These are phyloP conservation scores for Cicer arietinum DNA, from an alignment of 306 rosid genomes.

Conservation along the genomic window DNA sequence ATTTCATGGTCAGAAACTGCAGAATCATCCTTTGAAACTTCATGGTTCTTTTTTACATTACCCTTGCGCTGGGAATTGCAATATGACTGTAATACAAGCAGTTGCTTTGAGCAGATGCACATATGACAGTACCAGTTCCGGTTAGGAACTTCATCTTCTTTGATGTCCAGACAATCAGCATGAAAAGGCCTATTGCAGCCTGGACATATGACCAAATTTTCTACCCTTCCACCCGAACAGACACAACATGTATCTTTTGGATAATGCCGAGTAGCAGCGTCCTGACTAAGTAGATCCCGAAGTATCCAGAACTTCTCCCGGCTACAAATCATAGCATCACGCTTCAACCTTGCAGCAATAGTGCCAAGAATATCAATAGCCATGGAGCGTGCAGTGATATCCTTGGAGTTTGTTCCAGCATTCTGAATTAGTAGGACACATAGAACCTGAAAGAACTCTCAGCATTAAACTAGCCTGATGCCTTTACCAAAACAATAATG, in stretches of 20 bases:
- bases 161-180: constrained; percentile 80
- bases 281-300: constrained; percentile 63
- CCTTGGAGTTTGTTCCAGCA: constrained; percentile 93
- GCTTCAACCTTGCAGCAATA: constrained; percentile 99
- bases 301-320: constrained; percentile 81
- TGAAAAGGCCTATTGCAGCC: constrained; percentile 89
- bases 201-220: constrained; percentile 61
- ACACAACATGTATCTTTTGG: constrained; percentile 74
- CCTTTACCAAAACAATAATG: constrained; percentile 33
- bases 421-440: constrained; percentile 90
- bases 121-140: constrained; percentile 83
- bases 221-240: constrained; percentile 75
- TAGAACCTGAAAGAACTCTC: constrained; percentile 77
- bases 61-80: constrained; percentile 76
- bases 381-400: constrained; percentile 78
- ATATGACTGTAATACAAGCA: constrained; percentile 79
- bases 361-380: constrained; percentile 98
- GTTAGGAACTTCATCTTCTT: constrained; percentile 77
- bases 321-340: constrained; percentile 80
- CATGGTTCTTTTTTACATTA: constrained; percentile 55
- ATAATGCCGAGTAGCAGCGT: constrained; percentile 49
- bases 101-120: constrained; percentile 83
- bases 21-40: constrained; percentile 51
- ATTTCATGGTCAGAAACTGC: constrained; percentile 69
- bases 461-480: constrained; percentile 44